A percentile compares a stretch with the other conserved stretches of the same genome.
Conservation (phyloP, 1,139 yeast species). For the Saccharomyces hybrid region DNA sequence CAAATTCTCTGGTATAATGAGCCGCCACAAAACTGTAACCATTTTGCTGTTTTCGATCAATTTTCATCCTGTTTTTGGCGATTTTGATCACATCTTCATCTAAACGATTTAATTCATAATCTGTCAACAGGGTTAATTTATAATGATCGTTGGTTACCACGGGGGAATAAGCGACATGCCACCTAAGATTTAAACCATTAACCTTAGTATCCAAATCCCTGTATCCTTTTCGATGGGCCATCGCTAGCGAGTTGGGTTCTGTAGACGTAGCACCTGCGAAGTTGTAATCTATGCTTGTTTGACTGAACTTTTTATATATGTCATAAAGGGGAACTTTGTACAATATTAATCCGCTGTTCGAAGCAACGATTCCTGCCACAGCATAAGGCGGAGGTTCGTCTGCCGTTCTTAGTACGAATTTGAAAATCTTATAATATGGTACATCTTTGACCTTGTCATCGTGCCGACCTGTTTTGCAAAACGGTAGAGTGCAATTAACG, state of each 20-base stretch:
- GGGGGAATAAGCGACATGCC: conserved; percentile 12
- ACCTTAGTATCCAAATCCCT: conserved; percentile 11
- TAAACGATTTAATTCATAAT: conserved; percentile 5
- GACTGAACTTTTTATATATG: conserved; percentile 3
- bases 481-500: not conserved
- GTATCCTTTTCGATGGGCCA: not conserved
- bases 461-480: not conserved
- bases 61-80: conserved; percentile 6
- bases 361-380: conserved; percentile 6
- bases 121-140: conserved; percentile 7
- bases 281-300: conserved; percentile 3
- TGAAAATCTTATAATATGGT: conserved; percentile 7
- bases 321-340: conserved; percentile 11
- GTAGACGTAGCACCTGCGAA: conserved; percentile 1
- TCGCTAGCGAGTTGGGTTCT: not conserved
- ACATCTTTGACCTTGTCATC: conserved; percentile 1
- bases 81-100: conserved; percentile 5
- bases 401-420: conserved; percentile 4
- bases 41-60: not conserved
- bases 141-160: conserved; percentile 9
- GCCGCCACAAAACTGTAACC: conserved; percentile 4
- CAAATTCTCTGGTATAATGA: conserved; percentile 9
- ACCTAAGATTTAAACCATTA: conserved; percentile 7
- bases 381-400: conserved; percentile 11
- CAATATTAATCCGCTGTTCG: conserved; percentile 4